Percentiles rank a stretch among this genome's conserved stretches.
Conservation (phyloP, 129 eudicot species). For the Flaveria ramosissima region DNA sequence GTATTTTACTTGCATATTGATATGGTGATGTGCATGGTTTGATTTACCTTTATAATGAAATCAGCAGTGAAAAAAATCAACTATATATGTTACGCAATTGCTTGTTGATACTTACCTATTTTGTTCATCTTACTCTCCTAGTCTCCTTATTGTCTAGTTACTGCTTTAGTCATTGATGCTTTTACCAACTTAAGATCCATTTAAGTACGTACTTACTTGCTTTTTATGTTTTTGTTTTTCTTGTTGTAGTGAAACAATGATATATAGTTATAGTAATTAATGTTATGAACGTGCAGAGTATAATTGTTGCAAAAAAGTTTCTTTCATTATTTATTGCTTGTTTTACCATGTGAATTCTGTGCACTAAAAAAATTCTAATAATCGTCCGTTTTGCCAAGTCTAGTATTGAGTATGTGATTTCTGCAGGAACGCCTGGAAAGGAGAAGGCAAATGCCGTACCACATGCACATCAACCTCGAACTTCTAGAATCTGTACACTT, state of each 20-base stretch:
- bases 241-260: neutral
- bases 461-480: slow-evolving; percentile 93
- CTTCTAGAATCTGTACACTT: slow-evolving; percentile 85
- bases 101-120: neutral
- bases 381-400: neutral
- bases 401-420: neutral
- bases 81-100: neutral
- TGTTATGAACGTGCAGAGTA: too few species aligned
- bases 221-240: neutral
- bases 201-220: neutral
- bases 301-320: too few species aligned
- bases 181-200: neutral
- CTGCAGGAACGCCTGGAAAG: slow-evolving; percentile 80
- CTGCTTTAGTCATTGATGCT: neutral
- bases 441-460: slow-evolving; percentile 94
- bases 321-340: too few species aligned
- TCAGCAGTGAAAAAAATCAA: neutral
- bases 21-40: neutral
- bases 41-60: neutral
- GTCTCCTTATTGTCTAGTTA: neutral
- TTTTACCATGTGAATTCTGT: too few species aligned
- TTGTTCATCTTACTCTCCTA: neutral
- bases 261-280: too few species aligned
- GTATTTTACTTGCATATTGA: neutral
- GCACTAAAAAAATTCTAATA: too few species aligned